Evolutionary conservation across 441 rosid genomes (phyloP).

Genomic region (Omphalea diandra): DNA sequence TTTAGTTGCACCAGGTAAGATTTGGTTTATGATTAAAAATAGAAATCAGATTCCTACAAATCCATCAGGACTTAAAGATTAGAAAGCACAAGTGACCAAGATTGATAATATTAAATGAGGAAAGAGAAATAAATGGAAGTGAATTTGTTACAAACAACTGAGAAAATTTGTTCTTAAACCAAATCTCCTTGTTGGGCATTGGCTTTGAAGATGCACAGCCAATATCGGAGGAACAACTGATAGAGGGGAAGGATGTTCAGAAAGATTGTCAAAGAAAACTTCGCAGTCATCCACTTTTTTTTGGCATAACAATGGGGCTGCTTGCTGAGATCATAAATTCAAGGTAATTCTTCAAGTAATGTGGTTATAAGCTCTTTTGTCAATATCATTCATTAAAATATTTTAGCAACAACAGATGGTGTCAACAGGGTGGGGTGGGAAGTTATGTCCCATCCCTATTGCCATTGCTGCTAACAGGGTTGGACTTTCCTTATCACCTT

Average conservation of each 20-base stretch:
- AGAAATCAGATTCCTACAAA: not conserved
- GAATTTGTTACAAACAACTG: too few relatives aligned
- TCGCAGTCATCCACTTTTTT: constrained; percentile 85
- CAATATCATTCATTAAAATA: not conserved
- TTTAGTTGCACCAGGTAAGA: constrained; percentile 56
- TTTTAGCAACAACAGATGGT: not conserved
- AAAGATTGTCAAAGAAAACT: constrained; percentile 59
- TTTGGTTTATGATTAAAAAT: constrained; percentile 8
- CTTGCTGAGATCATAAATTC: constrained; percentile 98
- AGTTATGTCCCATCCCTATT: not conserved
- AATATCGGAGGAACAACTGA: constrained; percentile 35
- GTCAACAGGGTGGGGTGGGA: not conserved
- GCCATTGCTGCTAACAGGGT: not conserved
- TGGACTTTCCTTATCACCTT: too few relatives aligned
- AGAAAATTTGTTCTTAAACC: too few relatives aligned
- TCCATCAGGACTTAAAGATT: not conserved
- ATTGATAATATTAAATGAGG: too few relatives aligned
- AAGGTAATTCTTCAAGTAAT: constrained; percentile 51
- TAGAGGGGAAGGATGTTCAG: constrained; percentile 36
- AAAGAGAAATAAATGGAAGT: too few relatives aligned
- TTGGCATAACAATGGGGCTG: constrained; percentile 91
- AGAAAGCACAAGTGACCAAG: not conserved
- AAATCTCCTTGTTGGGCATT: too few relatives aligned
- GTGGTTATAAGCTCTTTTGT: constrained; percentile 14
- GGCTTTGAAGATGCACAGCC: constrained; percentile 53